Evolutionary conservation across 306 rosid species (phyloP).

Genomic region (Cicer judaicum): DNA sequence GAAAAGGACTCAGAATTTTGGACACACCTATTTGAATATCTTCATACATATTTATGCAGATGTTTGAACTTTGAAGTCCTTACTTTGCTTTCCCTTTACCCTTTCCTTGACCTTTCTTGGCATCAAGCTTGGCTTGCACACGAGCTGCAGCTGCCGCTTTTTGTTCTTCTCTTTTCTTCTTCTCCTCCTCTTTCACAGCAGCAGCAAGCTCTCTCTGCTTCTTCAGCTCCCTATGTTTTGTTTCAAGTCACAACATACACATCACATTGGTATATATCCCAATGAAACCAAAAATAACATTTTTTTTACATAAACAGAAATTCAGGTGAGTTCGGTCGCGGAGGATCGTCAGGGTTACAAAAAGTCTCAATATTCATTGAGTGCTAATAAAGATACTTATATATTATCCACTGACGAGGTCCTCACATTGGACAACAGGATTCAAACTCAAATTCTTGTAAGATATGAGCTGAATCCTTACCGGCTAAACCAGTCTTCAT

Average conservation of each 20-base stretch:
- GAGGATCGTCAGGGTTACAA: neutral
- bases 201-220: slow-evolving; percentile 93
- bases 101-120: slow-evolving; percentile 90
- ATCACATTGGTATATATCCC: slow-evolving; percentile 18
- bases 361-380: neutral
- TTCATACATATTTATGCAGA: slow-evolving; percentile 25
- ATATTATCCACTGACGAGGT: neutral
- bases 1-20: neutral
- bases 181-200: slow-evolving; percentile 85
- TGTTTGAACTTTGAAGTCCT: slow-evolving; percentile 22
- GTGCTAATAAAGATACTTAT: neutral
- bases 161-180: slow-evolving; percentile 86
- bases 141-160: slow-evolving; percentile 96
- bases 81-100: slow-evolving; percentile 89
- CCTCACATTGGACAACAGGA: neutral
- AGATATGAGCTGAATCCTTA: neutral
- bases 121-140: slow-evolving; percentile 85
- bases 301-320: neutral
- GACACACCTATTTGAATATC: neutral
- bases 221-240: slow-evolving; percentile 76
- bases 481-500: neutral
- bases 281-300: neutral
- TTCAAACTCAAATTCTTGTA: neutral
- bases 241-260: slow-evolving; percentile 18
- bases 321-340: neutral